Conservation (phyloP, 2,329 filamentous ascomycete species). For the Beauveria scarabaeidicola region DNA sequence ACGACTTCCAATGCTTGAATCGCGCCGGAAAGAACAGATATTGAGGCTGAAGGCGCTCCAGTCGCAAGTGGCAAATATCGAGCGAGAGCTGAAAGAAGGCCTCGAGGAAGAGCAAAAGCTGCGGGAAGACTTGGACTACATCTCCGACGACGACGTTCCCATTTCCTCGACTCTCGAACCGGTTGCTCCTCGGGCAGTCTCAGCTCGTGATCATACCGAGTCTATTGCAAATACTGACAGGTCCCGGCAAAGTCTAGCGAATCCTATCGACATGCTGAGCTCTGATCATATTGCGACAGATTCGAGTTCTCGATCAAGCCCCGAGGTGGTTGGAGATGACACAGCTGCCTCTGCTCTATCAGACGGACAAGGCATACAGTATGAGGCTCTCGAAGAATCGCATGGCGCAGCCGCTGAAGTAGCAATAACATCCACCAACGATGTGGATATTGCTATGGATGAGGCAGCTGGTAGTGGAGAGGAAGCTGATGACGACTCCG, state of each 20-base stretch:
- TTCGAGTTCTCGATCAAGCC: background rate
- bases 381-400: background rate
- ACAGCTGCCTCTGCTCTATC: background rate
- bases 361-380: background rate
- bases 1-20: constrained; percentile 28
- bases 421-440: background rate
- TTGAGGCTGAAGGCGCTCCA: constrained; percentile 38
- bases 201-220: background rate
- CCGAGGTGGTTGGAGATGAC: background rate
- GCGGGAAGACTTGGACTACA: constrained; percentile 19
- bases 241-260: background rate
- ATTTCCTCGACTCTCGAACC: background rate
- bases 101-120: constrained; percentile 26
- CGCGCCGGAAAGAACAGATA: constrained; percentile 30
- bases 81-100: constrained; percentile 38
- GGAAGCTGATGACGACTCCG: constrained; percentile 27
- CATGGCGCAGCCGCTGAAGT: background rate
- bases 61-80: constrained; percentile 38
- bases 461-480: constrained; percentile 11
- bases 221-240: background rate
- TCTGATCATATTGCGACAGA: constrained; percentile 7
- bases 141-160: constrained; percentile 8
- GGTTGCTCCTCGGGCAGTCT: background rate
- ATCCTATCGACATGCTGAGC: background rate
- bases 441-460: constrained; percentile 14